Base-by-base conservation (phyloP, 805 yeast genomes). In the Zygoascus tannicola region DNA sequence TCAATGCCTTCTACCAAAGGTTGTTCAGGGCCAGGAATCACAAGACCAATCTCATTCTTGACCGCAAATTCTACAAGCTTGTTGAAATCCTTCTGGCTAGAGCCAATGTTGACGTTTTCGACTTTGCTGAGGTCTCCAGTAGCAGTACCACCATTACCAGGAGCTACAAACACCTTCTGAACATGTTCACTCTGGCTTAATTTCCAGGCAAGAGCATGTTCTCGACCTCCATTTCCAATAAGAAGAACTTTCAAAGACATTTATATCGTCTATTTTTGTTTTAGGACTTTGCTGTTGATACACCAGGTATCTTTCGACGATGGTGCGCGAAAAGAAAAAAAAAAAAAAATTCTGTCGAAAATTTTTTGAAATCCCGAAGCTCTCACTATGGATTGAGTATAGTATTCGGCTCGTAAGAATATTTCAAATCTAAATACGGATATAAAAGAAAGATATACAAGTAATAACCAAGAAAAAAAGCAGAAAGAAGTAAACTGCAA, bases 21-120 rank as follows among this genome's bases (percentile, higher is more conserved):
- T 67, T 87, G 95, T 66, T 92, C 99, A n/a, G 99, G 99, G 28
- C 99, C 99, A 32, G 98, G 97, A 36, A 92, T 71, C 4, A 86
- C 97, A 45, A 92, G 69, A 41, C 70, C 74, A 43, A 92, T 73
- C 4, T 74, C 55, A 44, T 88, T 68, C 22, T 75, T 75, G 14
- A 70, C 60, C 4, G 97, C 95, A 64, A 88, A 88, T 46, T 78
- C 67, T 45, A 78, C 85, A 49, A 92, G 72, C 26, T 68, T 65
- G 1, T 71, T 72, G 56, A 92, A 92, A 53, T 87, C 81, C n/a
- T 65, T 66, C 48, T 78, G 75, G 21, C 77, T 63, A 4, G 83
- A 73, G 32, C 78, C 78, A 59, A 85, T 77, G 46, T 81, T 71
- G 38, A 92, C 78, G 58, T 85, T 84, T 47, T 72, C 69, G 36